phyloP scores from a whole-genome alignment of 768 basidiomycete species.

The Tubosaeta sp. region DNA sequence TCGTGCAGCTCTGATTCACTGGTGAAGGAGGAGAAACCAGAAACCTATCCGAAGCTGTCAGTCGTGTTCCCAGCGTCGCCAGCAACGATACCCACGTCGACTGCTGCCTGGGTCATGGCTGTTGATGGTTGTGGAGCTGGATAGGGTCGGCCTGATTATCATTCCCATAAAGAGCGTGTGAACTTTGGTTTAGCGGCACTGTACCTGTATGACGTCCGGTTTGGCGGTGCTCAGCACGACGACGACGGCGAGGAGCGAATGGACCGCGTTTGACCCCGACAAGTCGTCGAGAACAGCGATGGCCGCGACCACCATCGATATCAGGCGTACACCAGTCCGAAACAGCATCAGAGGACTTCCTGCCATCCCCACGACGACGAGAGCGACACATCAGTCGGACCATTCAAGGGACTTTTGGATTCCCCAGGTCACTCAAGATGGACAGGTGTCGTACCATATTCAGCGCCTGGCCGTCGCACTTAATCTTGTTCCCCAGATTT shows the following conservation, averaged over 20 bases:
- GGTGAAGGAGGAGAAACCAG: slow-evolving; percentile 63
- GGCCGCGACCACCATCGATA: slow-evolving; percentile 9
- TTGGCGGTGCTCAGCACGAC: slow-evolving; percentile 9
- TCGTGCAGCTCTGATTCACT: slow-evolving; percentile 66
- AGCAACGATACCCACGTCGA: slow-evolving; percentile 33
- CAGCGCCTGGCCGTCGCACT: background rate
- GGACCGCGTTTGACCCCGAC: slow-evolving; percentile 1
- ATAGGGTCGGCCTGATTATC: background rate
- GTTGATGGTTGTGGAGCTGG: background rate
- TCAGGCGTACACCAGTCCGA: slow-evolving; percentile 4
- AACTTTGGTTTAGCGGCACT: background rate
- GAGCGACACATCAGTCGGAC: slow-evolving; percentile 2
- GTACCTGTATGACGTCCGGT: slow-evolving; percentile 5
- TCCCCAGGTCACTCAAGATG: slow-evolving; percentile 74
- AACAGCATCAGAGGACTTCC: slow-evolving; percentile 29
- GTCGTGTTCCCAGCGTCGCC: background rate
- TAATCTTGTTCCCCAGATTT: slow-evolving; percentile 54
- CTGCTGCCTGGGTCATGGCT: slow-evolving; percentile 22
- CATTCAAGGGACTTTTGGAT: slow-evolving; percentile 80
- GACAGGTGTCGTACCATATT: slow-evolving; percentile 55
- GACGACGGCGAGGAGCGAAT: slow-evolving; percentile 12
- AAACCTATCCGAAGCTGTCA: slow-evolving; percentile 46
- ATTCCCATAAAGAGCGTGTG: slow-evolving; percentile 6
- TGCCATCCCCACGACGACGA: slow-evolving; percentile 18
- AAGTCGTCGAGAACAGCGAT: slow-evolving; percentile 16